Base-by-base conservation (phyloP, 331 rosid genomes). In the Malus hybrid region DNA sequence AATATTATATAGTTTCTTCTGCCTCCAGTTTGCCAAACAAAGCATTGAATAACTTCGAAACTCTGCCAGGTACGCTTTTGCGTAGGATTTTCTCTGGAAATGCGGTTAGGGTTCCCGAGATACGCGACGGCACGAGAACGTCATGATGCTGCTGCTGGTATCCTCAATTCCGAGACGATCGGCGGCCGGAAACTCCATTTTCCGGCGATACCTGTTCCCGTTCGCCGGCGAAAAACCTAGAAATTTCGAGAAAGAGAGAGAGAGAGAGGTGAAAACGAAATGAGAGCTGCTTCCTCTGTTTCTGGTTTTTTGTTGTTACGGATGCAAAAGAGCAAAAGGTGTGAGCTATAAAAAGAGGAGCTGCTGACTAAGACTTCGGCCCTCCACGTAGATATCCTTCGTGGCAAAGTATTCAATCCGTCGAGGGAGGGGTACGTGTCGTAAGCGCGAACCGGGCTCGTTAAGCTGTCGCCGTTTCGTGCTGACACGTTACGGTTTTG, bases 21-120 rank as follows among this genome's bases (percentile, higher is more conserved):
- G 64, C 78, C 66, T 78, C 77, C 76, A 19, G 36, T 72, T 85
- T 74, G 76, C 16, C 30, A 80, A 73, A 79, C 19, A 74, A 81
- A 86, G 87, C 55, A 82, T 80, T 84, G 89, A 85, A 88, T 91
- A 88, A 89, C 92, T 87, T 88, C 80, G 75, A 82, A 89, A 87
- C 93, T 75, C 79, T 87, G 89, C 91, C 28, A 91, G 82, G 85
- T 87, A 75, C 63, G 86, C 91, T 93, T 88, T 86, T 73, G 82
- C 81, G 78, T 87, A 70, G 77, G 87, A 84, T 70, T 89, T 84
- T 78, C 68, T 86, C 76, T 48, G 50, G 57, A 52, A 52, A 66
- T 68, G 71, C 65, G 65, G 75, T 19, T 62, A 71, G 64, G 44
- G 73, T 76, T 80, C 73, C 52, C 86, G 73, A 80, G 81, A 82